These are phyloP conservation scores for Volvox carteri DNA, from an alignment of 163 green algal genomes.

Conservation along the genomic window DNA sequence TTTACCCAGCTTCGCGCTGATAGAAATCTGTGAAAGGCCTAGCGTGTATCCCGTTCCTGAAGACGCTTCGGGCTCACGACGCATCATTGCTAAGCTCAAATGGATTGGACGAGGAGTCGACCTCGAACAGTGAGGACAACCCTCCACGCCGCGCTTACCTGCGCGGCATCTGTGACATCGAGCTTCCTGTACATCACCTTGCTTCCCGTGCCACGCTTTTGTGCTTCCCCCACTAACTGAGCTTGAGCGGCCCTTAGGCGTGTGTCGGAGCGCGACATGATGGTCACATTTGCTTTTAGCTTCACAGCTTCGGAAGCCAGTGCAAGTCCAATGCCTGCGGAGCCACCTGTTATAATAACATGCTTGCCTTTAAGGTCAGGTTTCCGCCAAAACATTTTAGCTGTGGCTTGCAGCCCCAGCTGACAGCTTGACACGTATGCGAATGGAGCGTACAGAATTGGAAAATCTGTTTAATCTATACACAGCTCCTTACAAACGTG, in stretches of 20 bases:
- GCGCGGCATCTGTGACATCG: constrained; percentile 63
- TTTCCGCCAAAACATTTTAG: neutral
- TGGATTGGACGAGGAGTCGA: too few species aligned
- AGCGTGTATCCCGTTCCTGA: too few species aligned
- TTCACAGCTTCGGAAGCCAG: constrained; percentile 74
- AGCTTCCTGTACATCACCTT: constrained; percentile 39
- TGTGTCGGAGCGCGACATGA: constrained; percentile 76
- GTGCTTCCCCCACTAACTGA: constrained; percentile 63
- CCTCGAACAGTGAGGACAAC: too few species aligned
- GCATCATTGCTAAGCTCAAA: too few species aligned
- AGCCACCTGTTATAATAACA: constrained; percentile 89
- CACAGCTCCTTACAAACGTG: too few species aligned
- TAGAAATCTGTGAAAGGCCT: too few species aligned
- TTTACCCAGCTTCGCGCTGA: too few species aligned
- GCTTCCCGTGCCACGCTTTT: neutral
- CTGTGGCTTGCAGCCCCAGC: too few species aligned
- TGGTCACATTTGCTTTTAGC: constrained; percentile 72
- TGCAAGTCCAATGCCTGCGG: constrained; percentile 84
- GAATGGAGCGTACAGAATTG: too few species aligned
- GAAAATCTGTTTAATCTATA: too few species aligned
- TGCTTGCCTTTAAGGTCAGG: constrained; percentile 67
- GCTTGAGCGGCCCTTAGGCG: constrained; percentile 78
- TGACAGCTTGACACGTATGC: too few species aligned
- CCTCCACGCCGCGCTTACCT: constrained; percentile 58
- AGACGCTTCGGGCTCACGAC: too few species aligned